Percentiles rank a stretch among this genome's conserved stretches.
These are phyloP conservation scores for Candida montana DNA, from an alignment of 805 yeast genomes.

Conservation along the genomic window DNA sequence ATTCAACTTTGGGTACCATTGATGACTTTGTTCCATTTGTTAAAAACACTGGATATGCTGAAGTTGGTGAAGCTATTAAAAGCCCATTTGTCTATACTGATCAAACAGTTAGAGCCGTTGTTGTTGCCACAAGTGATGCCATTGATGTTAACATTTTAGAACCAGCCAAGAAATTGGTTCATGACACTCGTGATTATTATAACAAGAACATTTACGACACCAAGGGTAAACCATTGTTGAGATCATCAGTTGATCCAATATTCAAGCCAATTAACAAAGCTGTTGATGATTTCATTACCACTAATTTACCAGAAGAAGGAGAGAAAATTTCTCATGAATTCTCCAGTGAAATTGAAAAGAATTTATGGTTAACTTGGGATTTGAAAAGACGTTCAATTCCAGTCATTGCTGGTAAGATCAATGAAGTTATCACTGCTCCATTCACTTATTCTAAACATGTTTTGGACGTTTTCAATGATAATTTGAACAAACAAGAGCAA, in stretches of 20 bases:
- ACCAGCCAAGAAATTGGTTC: constrained; percentile 46
- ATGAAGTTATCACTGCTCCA: constrained; percentile 30
- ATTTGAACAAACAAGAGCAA: constrained; percentile 36
- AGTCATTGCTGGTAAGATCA: constrained; percentile 25
- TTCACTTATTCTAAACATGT: constrained; percentile 30
- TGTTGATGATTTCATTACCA: constrained; percentile 40
- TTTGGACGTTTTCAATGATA: constrained; percentile 33
- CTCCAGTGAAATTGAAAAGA: constrained; percentile 54
- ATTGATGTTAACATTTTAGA: constrained; percentile 32
- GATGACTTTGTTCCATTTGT: constrained; percentile 58
- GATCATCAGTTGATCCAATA: constrained; percentile 59
- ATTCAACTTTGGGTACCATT: constrained; percentile 46
- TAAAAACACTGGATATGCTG: constrained; percentile 47
- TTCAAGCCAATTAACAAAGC: constrained; percentile 56
- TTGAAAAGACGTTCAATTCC: constrained; percentile 36
- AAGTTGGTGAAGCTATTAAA: constrained; percentile 42
- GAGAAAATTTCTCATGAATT: constrained; percentile 37
- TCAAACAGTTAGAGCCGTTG: constrained; percentile 34
- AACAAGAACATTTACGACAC: constrained; percentile 49
- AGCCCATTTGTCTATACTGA: constrained; percentile 47
- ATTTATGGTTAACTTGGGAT: constrained; percentile 37
- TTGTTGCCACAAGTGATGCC: constrained; percentile 27
- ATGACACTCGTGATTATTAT: constrained; percentile 44
- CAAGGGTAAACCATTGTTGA: constrained; percentile 56
- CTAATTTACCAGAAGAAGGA: constrained; percentile 32